phyloP scores from a whole-genome alignment of 2,329 filamentous ascomycete species.

The Neofusicoccum cordaticola region DNA sequence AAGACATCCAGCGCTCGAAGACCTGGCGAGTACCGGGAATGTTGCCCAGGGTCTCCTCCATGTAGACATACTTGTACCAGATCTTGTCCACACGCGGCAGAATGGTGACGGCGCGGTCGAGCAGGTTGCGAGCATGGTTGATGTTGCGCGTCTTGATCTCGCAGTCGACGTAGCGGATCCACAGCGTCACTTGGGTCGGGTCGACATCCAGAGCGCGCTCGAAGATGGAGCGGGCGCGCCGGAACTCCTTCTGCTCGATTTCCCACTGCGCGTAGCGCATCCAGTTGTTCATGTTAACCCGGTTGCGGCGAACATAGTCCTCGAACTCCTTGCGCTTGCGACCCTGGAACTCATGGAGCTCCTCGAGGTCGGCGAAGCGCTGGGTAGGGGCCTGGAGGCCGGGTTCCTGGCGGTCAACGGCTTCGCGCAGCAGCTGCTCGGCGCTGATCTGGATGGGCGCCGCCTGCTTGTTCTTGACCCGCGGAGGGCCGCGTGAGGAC shows the following conservation, averaged over 20 bases:
- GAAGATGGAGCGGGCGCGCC: conserved; percentile 86
- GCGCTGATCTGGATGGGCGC: conserved; percentile 83
- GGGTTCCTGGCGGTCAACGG: conserved; percentile 91
- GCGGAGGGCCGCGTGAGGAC: conserved; percentile 78
- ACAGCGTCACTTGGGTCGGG: conserved; percentile 78
- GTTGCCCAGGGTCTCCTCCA: conserved; percentile 97
- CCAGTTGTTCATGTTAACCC: conserved; percentile 98
- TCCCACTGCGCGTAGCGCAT: conserved; percentile 97
- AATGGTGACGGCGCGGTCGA: conserved; percentile 92
- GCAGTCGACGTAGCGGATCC: conserved; percentile 90
- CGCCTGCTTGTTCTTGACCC: conserved; percentile 98
- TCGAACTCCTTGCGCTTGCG: conserved; percentile 96
- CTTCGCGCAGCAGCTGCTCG: conserved; percentile 94
- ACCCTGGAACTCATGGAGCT: conserved; percentile 95
- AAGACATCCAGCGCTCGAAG: conserved; percentile 97
- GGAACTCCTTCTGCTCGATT: conserved; percentile 95
- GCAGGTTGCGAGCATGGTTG: conserved; percentile 90
- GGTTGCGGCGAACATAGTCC: conserved; percentile 92
- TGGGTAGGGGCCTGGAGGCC: conserved; percentile 86
- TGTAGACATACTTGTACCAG: conserved; percentile 99
- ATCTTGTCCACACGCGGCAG: conserved; percentile 90
- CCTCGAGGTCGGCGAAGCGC: conserved; percentile 92
- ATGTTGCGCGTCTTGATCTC: conserved; percentile 97
- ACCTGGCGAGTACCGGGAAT: conserved; percentile 88
- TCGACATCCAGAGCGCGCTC: conserved; percentile 93